Evolutionary conservation across 2,329 filamentous ascomycete species (phyloP), one percentile per base, ranked within the genome.

Genomic region (Penicillium sp.): DNA sequence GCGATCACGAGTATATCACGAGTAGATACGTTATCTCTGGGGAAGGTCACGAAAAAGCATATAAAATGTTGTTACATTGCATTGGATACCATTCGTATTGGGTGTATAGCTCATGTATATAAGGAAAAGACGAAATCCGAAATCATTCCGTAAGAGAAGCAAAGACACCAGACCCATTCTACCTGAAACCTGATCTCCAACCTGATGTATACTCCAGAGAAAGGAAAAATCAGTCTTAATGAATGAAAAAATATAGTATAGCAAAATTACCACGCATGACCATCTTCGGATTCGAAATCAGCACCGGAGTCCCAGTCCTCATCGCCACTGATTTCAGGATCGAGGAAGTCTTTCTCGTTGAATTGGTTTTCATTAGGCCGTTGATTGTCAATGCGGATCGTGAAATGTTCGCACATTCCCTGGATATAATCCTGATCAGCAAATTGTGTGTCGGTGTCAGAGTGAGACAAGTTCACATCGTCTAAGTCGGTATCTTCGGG

Each of bases 381-480:
- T 60, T 82, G 79, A 61, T 87, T 86, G 64, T 86, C 84, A 51
- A 87, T 84, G 25, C 79, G 77, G 49, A 87, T 78, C 42, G 81
- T 77, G 11, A 87, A 84, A 9, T 80, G 73, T 50, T 84, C 75
- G 62, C 85, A 87, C 64, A 83, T 75, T 1, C 83, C 83, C 63
- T 86, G 84, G 15, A 81, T 70, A 56, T 63, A 55, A 8, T 31
- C 40, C 3, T 61, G 58, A 15, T 59, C 29, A 3, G 48, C 37
- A 11, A 23, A 18, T 11, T 45, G 18, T 0, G 12, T n/a, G 27
- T 45, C 27, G 4, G 18, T n/a, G 15, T 51, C 29, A 9, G 26
- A 18, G 14, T 45, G 15, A 9, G 22, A 37, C 0, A n/a, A 9
- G 18, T 11, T 41, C 2, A 26, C 11, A 11, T 33, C 49, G 15